These are phyloP conservation scores for Phalaenopsis hybrid DNA, from an alignment of 116 monocot genomes.

Conservation along the genomic window DNA sequence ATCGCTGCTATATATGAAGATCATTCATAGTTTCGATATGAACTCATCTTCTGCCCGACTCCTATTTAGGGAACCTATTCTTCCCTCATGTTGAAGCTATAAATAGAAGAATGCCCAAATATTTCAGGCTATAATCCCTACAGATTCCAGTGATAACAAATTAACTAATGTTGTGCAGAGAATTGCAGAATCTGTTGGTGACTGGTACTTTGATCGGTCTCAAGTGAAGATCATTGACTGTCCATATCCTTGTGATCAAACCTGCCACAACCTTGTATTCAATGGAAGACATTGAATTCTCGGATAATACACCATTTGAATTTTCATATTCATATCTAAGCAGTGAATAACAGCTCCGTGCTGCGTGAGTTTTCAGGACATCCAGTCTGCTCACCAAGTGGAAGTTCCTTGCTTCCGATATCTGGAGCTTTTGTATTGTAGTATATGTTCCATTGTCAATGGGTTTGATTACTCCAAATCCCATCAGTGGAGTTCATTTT, in stretches of 20 bases:
- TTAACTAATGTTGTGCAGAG: slow-evolving; percentile 2
- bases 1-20: too few relatives aligned
- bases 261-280: slow-evolving; percentile 19
- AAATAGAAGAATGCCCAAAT: neutral
- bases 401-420: neutral
- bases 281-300: neutral
- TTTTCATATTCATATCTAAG: neutral
- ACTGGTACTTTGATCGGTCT: slow-evolving; percentile 40
- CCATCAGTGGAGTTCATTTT: neutral
- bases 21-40: too few relatives aligned
- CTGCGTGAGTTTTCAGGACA: neutral
- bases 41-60: too few relatives aligned
- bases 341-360: neutral
- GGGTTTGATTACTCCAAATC: neutral
- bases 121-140: neutral
- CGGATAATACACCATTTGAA: neutral
- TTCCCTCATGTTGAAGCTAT: too few relatives aligned
- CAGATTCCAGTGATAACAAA: neutral
- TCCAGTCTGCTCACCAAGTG: neutral
- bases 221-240: slow-evolving; percentile 21
- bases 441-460: neutral
- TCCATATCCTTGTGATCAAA: slow-evolving; percentile 33
- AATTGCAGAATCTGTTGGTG: slow-evolving; percentile 24
- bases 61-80: too few relatives aligned
- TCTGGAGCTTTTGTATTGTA: too few relatives aligned